phyloP scores from a whole-genome alignment of 1,139 yeast species.

The Candida tunisiensis region DNA sequence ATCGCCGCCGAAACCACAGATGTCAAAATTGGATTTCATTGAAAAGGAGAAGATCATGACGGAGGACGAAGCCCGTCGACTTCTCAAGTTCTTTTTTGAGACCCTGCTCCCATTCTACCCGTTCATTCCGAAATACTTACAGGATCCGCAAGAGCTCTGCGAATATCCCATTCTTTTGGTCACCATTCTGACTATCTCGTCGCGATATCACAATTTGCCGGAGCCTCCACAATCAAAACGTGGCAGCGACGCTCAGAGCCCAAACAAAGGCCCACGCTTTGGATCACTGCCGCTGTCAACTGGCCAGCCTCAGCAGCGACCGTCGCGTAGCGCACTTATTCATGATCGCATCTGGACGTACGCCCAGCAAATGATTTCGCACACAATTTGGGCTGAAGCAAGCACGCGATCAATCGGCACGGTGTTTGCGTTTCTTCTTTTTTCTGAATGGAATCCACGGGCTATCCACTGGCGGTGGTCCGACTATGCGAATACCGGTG shows the following conservation, averaged over 20 bases:
- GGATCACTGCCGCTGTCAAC: too few relatives aligned
- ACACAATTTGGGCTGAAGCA: slow-evolving; percentile 91
- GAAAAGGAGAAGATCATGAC: slow-evolving; percentile 44
- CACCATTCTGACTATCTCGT: slow-evolving; percentile 62
- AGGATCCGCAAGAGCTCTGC: slow-evolving; percentile 45
- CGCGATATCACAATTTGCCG: slow-evolving; percentile 38
- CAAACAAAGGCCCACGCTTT: not conserved
- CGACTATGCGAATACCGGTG: slow-evolving; percentile 64
- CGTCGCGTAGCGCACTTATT: too few relatives aligned
- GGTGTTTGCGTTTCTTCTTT: slow-evolving; percentile 64
- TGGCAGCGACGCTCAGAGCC: slow-evolving; percentile 3
- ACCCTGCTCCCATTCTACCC: slow-evolving; percentile 88
- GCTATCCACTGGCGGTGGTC: slow-evolving; percentile 84
- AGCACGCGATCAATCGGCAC: slow-evolving; percentile 80
- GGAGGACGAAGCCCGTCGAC: slow-evolving; percentile 46
- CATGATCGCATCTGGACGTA: slow-evolving; percentile 70
- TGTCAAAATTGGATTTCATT: slow-evolving; percentile 50
- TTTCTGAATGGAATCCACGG: slow-evolving; percentile 91
- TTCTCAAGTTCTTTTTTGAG: slow-evolving; percentile 51
- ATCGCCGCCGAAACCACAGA: slow-evolving; percentile 30
- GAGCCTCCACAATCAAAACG: too few relatives aligned
- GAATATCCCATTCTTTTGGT: slow-evolving; percentile 70
- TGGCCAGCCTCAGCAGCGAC: too few relatives aligned
- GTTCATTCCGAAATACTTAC: slow-evolving; percentile 60
- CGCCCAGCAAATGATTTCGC: slow-evolving; percentile 67